A percentile compares a stretch with the other conserved stretches of the same genome.
Evolutionary conservation across 257 asterid genomes (phyloP).

Genomic region (Schizonepeta tenuifolia): DNA sequence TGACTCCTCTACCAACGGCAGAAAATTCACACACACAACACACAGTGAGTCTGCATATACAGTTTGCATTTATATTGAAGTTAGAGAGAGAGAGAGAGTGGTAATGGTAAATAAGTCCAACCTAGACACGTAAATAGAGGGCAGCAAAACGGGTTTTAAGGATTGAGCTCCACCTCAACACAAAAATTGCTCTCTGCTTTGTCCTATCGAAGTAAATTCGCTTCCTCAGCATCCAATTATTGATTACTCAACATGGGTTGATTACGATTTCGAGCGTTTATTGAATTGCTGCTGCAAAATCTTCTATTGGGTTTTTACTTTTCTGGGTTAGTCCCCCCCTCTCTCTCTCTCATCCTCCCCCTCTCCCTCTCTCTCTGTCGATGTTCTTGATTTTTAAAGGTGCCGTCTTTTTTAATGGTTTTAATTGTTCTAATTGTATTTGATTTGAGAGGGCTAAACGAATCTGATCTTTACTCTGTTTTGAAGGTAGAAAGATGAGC

Average conservation of each 20-base stretch:
- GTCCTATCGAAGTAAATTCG: conserved; percentile 26
- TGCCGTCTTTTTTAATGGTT: neutral
- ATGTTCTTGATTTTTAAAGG: neutral
- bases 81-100: conserved; percentile 2
- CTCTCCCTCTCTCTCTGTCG: neutral
- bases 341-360: neutral
- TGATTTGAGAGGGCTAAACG: neutral
- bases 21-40: conserved; percentile 21
- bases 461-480: conserved; percentile 27
- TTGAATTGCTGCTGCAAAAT: conserved; percentile 26
- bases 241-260: conserved; percentile 45
- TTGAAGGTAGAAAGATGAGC: conserved; percentile 13
- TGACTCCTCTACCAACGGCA: neutral
- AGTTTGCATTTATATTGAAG: neutral
- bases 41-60: neutral
- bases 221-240: conserved; percentile 32
- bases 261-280: conserved; percentile 24
- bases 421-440: neutral
- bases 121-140: conserved; percentile 44
- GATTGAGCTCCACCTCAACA: conserved; percentile 58
- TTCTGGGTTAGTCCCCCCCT: conserved; percentile 47
- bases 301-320: conserved; percentile 41
- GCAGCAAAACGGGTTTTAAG: conserved; percentile 44
- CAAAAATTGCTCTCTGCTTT: conserved; percentile 26
- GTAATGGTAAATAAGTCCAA: conserved; percentile 39